phyloP scores from a whole-genome alignment of 768 basidiomycete species.

The Crassisporium funariophilum region DNA sequence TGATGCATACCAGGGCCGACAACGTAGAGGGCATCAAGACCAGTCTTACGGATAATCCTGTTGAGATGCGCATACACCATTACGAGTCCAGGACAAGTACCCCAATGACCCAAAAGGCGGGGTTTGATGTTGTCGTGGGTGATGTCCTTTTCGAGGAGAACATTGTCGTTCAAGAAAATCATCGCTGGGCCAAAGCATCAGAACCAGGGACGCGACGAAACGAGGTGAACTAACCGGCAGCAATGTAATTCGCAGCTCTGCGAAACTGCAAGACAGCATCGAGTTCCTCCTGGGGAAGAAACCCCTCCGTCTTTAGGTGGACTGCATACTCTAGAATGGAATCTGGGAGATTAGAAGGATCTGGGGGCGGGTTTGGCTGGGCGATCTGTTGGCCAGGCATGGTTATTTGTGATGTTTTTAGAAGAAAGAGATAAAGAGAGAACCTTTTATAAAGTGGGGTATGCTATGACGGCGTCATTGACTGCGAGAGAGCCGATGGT shows the following conservation, averaged over 20 bases:
- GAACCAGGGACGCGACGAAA: neutral
- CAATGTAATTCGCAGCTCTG: slow-evolving; percentile 68
- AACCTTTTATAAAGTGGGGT: slow-evolving; percentile 12
- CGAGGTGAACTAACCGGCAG: slow-evolving; percentile 52
- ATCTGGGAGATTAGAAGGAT: slow-evolving; percentile 67
- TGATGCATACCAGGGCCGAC: slow-evolving; percentile 66
- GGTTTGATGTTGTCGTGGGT: slow-evolving; percentile 75
- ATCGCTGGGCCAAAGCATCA: slow-evolving; percentile 50
- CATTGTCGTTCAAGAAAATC: slow-evolving; percentile 82
- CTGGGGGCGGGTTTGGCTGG: slow-evolving; percentile 70
- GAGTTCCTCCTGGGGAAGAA: slow-evolving; percentile 53
- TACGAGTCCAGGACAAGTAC: slow-evolving; percentile 77
- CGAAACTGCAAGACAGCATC: slow-evolving; percentile 53
- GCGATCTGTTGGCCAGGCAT: slow-evolving; percentile 64
- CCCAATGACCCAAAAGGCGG: slow-evolving; percentile 83
- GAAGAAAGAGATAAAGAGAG: neutral
- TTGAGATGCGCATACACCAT: slow-evolving; percentile 76
- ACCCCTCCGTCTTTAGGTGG: slow-evolving; percentile 46
- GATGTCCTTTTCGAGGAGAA: slow-evolving; percentile 62
- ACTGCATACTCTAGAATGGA: slow-evolving; percentile 52
- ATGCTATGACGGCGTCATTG: no score
- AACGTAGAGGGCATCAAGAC: slow-evolving; percentile 69
- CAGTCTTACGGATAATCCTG: slow-evolving; percentile 59
- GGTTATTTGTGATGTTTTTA: slow-evolving; percentile 11
- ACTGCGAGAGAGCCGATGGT: no score